Base-by-base conservation (phyloP, 768 basidiomycete species). In the Butyriboletus loyo region DNA sequence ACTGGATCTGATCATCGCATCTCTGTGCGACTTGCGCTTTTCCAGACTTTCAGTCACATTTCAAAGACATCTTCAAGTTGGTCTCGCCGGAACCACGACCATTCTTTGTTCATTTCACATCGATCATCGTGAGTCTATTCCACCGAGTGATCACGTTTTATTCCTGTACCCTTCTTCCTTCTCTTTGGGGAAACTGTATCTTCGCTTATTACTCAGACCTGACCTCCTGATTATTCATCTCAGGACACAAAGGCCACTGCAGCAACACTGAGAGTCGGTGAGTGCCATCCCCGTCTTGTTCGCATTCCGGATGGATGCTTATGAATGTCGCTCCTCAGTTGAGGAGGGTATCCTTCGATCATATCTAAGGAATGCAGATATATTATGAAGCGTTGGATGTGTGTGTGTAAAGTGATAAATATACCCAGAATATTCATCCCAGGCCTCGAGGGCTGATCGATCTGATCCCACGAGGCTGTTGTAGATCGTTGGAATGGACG, bases 211-310 rank as follows among this genome's bases (percentile, higher is more conserved):
- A 30, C 44, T 31, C 28, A 7, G 19, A 34, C 42, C 24, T 40
- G 46, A 47, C 32, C 39, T 37, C 31, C 40, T 63, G 45, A 63
- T 49, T n/a, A 41, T 44, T 30, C 13, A 51, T 55, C 43, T 59
- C 62, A 90, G 88, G 87, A 91, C 58, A 89, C 86, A 1, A 76
- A 80, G 57, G 81, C 86, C 7, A 91, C 89, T 3, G 87, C 86
- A 25, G 76, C 79, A 22, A 91, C 89, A 3, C 70, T 91, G 37
- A 78, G 77, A 31, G 80, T 84, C 59, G 86, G 86, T 85, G 61
- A 67, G 82, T 65, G 37, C 58, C 36, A 17, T 36, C 31, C 5
- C 25, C 34, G 34, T 19, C 43, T 41, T 38, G 14, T 32, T 48
- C 19, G 1, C 17, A 7, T 45, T 31, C 24, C 3, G n/a, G 17